Conservation (phyloP, 768 basidiomycete genomes). For the Tricholoma sp. region DNA sequence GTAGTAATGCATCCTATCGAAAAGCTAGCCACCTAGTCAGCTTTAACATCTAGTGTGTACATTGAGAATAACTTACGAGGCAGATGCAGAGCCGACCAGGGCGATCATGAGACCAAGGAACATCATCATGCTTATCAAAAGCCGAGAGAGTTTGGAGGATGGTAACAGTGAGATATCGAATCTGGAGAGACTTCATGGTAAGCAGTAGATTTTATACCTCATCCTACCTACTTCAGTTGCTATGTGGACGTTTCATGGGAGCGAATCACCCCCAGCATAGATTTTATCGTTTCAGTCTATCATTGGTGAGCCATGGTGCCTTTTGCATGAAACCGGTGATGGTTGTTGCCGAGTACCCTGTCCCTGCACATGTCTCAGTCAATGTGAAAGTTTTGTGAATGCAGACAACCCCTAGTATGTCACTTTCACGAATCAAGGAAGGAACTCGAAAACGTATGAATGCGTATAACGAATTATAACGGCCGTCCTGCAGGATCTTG, state of each 20-base stretch:
- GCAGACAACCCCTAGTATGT: neutral
- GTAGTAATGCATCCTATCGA: conserved; percentile 18
- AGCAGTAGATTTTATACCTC: conserved; percentile 9
- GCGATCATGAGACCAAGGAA: conserved; percentile 15
- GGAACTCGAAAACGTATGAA: neutral
- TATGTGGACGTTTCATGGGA: neutral
- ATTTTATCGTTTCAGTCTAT: neutral
- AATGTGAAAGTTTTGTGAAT: neutral
- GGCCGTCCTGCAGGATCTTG: too few species aligned
- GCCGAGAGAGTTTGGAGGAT: conserved; percentile 2
- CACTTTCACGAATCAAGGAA: neutral
- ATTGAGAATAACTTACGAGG: conserved; percentile 10
- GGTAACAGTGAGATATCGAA: conserved; percentile 18
- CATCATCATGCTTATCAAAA: conserved; percentile 11
- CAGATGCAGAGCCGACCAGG: conserved; percentile 23
- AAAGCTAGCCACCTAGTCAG: conserved; percentile 6
- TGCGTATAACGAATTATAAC: too few species aligned
- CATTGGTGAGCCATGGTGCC: neutral
- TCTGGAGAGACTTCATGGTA: conserved; percentile 12
- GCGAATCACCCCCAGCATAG: neutral
- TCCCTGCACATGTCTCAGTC: neutral
- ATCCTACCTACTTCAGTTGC: neutral
- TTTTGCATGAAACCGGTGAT: neutral
- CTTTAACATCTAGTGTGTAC: neutral
- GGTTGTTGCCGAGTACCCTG: neutral